These are phyloP conservation scores for Lasiodiplodia sp. DNA, from an alignment of 2,329 filamentous ascomycete genomes.

Conservation along the genomic window DNA sequence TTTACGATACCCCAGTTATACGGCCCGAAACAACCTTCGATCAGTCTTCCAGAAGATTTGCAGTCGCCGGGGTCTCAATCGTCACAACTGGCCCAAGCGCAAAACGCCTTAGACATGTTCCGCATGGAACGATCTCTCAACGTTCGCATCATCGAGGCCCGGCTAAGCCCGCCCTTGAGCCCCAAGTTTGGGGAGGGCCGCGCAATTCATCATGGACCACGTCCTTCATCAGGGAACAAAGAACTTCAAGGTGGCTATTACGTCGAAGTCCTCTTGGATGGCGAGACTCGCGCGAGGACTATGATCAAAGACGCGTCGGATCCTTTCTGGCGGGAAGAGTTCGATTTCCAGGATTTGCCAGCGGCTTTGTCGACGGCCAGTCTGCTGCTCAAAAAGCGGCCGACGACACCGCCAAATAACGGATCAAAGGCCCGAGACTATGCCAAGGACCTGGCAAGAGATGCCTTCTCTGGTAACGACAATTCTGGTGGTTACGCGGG, in stretches of 20 bases:
- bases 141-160: constrained; percentile 68
- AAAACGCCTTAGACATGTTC: constrained; percentile 65
- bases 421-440: constrained; percentile 5
- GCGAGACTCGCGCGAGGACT: constrained; percentile 78
- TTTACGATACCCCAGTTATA: constrained; percentile 94
- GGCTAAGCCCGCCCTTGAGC: constrained; percentile 54
- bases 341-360: constrained; percentile 77
- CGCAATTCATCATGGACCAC: constrained; percentile 27
- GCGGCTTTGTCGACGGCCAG: constrained; percentile 72
- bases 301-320: constrained; percentile 76
- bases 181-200: constrained; percentile 41
- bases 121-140: constrained; percentile 69
- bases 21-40: constrained; percentile 65
- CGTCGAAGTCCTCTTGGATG: constrained; percentile 80
- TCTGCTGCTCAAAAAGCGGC: constrained; percentile 72
- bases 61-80: constrained; percentile 40
- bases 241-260: constrained; percentile 69
- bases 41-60: constrained; percentile 50
- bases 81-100: constrained; percentile 38
- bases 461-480: constrained; percentile 40
- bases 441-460: constrained; percentile 47
- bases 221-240: constrained; percentile 42
- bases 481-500: constrained; percentile 52
- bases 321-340: constrained; percentile 84
- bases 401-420: constrained; percentile 37